Conservation (phyloP, 139 green algal genomes). For the Zygnema circumcarinatum region DNA sequence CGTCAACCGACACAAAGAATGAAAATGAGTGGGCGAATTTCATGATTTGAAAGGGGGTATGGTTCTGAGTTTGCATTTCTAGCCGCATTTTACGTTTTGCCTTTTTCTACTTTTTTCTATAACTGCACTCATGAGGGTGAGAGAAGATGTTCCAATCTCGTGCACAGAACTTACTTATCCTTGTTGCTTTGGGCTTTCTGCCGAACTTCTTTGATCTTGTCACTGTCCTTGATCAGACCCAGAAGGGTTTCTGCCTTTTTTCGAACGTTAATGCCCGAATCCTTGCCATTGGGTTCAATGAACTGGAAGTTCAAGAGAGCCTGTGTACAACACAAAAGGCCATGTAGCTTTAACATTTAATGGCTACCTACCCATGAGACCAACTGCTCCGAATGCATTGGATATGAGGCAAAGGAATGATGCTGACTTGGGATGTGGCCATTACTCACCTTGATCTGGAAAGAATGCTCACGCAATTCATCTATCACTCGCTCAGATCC, state of each 20-base stretch:
- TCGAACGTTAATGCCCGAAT: conserved; percentile 87
- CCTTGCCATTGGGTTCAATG: conserved; percentile 67
- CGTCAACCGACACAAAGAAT: no score
- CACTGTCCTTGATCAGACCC: conserved; percentile 56
- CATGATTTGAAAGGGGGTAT: no score
- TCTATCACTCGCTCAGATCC: conserved; percentile 65
- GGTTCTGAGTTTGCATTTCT: no score
- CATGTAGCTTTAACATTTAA: neutral
- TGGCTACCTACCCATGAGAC: neutral
- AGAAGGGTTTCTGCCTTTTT: conserved; percentile 68
- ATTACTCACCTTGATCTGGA: conserved; percentile 65
- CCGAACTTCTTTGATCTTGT: conserved; percentile 59
- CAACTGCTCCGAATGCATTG: neutral
- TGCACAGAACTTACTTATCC: conserved; percentile 63
- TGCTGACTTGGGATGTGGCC: neutral
- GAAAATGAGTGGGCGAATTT: no score
- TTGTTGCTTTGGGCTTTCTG: conserved; percentile 61
- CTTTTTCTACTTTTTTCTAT: no score
- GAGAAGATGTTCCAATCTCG: no score
- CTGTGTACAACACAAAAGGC: neutral
- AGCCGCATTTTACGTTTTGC: no score
- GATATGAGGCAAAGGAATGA: neutral
- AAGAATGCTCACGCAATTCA: conserved; percentile 51
- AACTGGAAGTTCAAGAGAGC: conserved; percentile 77
- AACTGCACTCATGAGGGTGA: no score